Conservation (phyloP, 2,329 filamentous ascomycete species). For the Botrytis medusae region DNA sequence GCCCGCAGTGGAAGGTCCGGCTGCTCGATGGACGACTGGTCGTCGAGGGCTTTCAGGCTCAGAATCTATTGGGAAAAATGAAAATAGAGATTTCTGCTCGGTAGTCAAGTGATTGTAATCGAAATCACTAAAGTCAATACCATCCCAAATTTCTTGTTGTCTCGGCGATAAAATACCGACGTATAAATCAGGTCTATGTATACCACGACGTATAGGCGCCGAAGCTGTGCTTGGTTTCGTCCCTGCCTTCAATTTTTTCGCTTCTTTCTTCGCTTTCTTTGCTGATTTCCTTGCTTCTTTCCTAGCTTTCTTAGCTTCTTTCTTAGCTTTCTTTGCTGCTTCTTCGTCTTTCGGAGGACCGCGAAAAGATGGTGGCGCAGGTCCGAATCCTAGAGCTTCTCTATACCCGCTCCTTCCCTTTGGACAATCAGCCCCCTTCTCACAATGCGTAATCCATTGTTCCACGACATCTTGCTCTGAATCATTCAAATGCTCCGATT, state of each 20-base stretch:
- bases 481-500: not conserved
- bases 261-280: not conserved
- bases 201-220: not conserved
- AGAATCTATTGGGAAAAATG: constrained; percentile 7
- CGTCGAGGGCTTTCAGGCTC: constrained; percentile 2
- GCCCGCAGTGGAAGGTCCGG: not conserved
- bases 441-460: not conserved
- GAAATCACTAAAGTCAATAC: constrained; percentile 12
- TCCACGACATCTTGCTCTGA: not conserved
- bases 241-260: not conserved
- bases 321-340: not conserved
- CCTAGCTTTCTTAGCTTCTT: not conserved
- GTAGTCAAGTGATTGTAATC: not conserved
- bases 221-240: not conserved
- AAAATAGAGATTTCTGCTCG: constrained; percentile 10
- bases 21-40: too few relatives aligned
- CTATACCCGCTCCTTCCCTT: not conserved
- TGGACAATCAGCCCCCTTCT: not conserved
- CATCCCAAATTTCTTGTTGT: constrained; percentile 8
- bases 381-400: not conserved
- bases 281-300: not conserved
- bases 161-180: not conserved
- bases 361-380: not conserved
- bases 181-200: constrained; percentile 8
- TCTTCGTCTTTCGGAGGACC: not conserved